phyloP scores from a whole-genome alignment of 2,329 filamentous ascomycete species.

The Diaporthe capsici region DNA sequence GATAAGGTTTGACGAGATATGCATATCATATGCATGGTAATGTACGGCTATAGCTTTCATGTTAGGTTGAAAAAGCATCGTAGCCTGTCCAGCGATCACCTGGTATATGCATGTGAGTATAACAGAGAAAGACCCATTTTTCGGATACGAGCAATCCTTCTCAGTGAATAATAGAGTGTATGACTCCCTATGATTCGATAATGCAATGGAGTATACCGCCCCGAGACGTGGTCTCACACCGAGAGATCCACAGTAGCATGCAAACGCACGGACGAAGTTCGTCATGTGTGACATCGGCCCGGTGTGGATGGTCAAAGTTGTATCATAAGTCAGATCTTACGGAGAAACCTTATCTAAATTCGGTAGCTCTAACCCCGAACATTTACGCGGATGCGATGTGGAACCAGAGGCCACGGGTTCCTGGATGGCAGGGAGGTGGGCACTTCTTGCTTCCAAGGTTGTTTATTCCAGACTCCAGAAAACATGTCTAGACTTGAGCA shows the following conservation, averaged over 20 bases:
- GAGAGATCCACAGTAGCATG: slow-evolving; percentile 11
- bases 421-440: background rate
- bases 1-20: background rate
- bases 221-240: background rate
- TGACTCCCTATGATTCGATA: background rate
- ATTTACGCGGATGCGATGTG: background rate
- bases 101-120: background rate
- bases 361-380: background rate
- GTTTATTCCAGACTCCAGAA: slow-evolving; percentile 13
- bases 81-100: background rate
- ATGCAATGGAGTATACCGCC: background rate
- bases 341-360: slow-evolving; percentile 23
- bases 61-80: background rate
- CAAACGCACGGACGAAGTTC: slow-evolving; percentile 22
- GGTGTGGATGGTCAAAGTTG: background rate
- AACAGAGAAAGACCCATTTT: background rate
- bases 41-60: background rate
- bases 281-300: slow-evolving; percentile 17
- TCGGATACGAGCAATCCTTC: background rate
- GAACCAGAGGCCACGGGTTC: background rate
- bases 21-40: background rate
- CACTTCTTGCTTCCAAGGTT: too few relatives aligned
- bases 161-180: background rate
- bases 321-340: slow-evolving; percentile 31
- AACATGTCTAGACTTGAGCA: background rate